Base-by-base conservation (phyloP, 108 stramenopile species). In the Nitzschia sp. region DNA sequence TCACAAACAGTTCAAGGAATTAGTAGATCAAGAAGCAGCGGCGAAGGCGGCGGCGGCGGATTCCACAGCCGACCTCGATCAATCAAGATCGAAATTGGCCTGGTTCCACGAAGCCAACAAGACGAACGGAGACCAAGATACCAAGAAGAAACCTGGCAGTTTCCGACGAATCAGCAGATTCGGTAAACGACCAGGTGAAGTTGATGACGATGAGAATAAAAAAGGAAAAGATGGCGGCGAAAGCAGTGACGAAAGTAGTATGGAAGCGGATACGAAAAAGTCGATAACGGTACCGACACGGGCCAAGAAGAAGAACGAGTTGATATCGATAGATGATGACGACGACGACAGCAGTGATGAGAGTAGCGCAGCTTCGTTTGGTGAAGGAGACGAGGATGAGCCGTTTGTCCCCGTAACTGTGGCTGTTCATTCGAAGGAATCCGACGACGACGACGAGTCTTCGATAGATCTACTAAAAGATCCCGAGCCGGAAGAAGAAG, bases 361-460 rank as follows among this genome's bases (percentile, higher is more conserved):
- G 8, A 50, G 19, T n/a, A 50, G 48, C 21, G 9, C 19, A n/a
- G 48, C 48, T 4, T 50, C 48, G 19, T 50, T 50, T 22, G 48
- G 48, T n/a, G 48, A 50, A 22, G 48, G 48, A 4, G 48, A 50
- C 48, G 48, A 50, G 9, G 48, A 50, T n/a, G 38, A 41, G 13
- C 38, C 38, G 38, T 41, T 41, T 41, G 9, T 9, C 9, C 38
- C 6, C 13, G 38, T 41, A 13, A 13, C 13, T 6, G 9, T 41
- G 6, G 6, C 38, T 41, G 38, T 13, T 9, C 38, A 9, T 41
- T 41, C 38, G 9, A 41, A 41, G 15, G 31, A 31, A n/a, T 15
- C 32, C 19, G 15, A 32, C 1, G 21, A 34, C 33, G 28, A 58
- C 9, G 57, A 58, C 31, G n/a, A 11, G 13, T 17, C 32, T 1